Percentiles rank a stretch among this genome's conserved stretches.
Evolutionary conservation across 2,329 filamentous ascomycete species (phyloP).

Genomic region (Alternaria ethzedia): DNA sequence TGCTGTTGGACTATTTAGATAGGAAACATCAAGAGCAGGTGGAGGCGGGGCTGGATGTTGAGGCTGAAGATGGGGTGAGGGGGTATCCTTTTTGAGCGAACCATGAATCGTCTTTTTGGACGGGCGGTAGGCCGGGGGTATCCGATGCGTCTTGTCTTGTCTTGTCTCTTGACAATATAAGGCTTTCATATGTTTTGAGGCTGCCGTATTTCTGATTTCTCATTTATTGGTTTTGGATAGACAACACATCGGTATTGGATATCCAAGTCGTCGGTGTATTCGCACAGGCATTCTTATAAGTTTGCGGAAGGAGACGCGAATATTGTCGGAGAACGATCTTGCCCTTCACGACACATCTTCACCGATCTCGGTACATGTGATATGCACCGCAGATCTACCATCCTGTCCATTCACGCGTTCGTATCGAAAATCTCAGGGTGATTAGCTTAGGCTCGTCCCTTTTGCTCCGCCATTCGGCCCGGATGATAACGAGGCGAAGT

Average conservation of each 20-base stretch:
- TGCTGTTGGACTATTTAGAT: constrained; percentile 79
- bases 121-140: not conserved
- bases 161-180: not conserved
- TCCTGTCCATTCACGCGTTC: not conserved
- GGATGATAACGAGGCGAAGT: constrained; percentile 2
- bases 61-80: constrained; percentile 65
- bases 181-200: not conserved
- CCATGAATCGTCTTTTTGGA: not conserved
- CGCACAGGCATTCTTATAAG: not conserved
- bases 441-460: not conserved
- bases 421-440: not conserved
- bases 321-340: not conserved
- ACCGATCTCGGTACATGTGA: not conserved
- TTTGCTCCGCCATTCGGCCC: constrained; percentile 5
- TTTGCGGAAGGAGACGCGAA: not conserved
- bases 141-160: not conserved
- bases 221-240: not conserved
- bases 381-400: not conserved
- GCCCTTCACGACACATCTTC: not conserved
- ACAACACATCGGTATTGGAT: not conserved
- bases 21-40: constrained; percentile 75
- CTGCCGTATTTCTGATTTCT: not conserved
- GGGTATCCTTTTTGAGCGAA: constrained; percentile 64
- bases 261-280: not conserved
- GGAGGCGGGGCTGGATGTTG: constrained; percentile 67